Conservation (phyloP, 2,329 filamentous ascomycete species). For the Fusarium kyushuense region DNA sequence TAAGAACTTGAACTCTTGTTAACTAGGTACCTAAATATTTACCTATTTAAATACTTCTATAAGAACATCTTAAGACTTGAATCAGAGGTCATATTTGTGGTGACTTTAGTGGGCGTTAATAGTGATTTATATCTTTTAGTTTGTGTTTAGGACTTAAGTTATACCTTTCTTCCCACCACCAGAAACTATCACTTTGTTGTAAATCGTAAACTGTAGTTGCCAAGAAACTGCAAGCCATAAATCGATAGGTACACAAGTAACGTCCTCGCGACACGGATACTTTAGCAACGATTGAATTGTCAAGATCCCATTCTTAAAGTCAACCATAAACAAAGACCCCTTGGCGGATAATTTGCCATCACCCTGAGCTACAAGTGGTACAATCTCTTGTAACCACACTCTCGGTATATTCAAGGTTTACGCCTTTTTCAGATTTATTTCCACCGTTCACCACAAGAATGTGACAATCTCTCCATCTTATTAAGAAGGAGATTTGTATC, state of each 20-base stretch:
- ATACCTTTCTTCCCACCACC: not conserved
- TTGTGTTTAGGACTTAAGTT: not conserved
- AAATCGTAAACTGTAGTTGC: not conserved
- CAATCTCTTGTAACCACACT: conserved; percentile 2
- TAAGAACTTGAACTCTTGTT: not conserved
- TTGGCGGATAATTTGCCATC: conserved; percentile 18
- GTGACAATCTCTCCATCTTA: conserved; percentile 25
- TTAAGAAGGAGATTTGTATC: conserved; percentile 27
- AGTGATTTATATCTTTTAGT: not conserved
- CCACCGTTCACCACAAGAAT: conserved; percentile 35
- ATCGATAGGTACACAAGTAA: not conserved
- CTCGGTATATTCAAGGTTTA: conserved; percentile 4
- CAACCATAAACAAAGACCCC: conserved; percentile 14
- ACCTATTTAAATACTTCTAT: not conserved
- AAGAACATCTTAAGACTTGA: not conserved
- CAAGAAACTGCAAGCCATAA: not conserved
- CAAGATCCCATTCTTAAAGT: not conserved
- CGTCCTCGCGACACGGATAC: not conserved
- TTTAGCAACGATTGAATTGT: not conserved
- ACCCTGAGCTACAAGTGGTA: conserved; percentile 18
- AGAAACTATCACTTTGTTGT: not conserved
- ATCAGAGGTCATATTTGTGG: not conserved
- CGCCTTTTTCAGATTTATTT: conserved; percentile 30
- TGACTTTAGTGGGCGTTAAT: not conserved
- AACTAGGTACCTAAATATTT: too few species aligned